These are phyloP conservation scores for Pyrus hybrid DNA, from an alignment of 331 rosid species.

Conservation along the genomic window DNA sequence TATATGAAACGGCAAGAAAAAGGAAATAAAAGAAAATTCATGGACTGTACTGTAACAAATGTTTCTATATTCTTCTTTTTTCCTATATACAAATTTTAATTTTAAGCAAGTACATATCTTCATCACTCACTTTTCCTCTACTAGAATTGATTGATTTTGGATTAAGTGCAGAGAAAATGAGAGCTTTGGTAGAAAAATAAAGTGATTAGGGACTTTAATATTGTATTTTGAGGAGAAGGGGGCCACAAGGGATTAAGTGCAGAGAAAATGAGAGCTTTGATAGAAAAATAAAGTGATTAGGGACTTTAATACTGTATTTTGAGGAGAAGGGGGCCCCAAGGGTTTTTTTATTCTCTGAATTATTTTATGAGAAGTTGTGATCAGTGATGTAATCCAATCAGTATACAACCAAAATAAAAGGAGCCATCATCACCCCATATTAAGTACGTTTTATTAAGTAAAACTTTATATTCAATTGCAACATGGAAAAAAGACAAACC, in stretches of 20 bases:
- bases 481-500: neutral
- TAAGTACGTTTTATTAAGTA: too few relatives aligned
- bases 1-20: neutral
- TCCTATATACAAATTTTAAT: neutral
- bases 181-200: slow-evolving; percentile 7
- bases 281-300: slow-evolving; percentile 7
- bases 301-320: slow-evolving; percentile 16
- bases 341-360: neutral
- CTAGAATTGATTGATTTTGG: slow-evolving; percentile 20
- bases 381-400: slow-evolving; percentile 37
- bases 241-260: slow-evolving; percentile 19
- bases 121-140: slow-evolving; percentile 10
- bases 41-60: neutral
- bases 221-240: neutral
- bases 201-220: slow-evolving; percentile 19
- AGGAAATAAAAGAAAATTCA: neutral
- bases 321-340: slow-evolving; percentile 6
- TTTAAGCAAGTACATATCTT: slow-evolving; percentile 13
- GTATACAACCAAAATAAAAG: slow-evolving; percentile 4
- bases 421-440: slow-evolving; percentile 23
- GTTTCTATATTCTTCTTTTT: neutral
- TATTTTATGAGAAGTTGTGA: neutral
- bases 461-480: neutral
- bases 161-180: slow-evolving; percentile 18
- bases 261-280: slow-evolving; percentile 12